Percentiles rank a stretch among this genome's conserved stretches.
Evolutionary conservation across 768 basidiomycete species (phyloP).

Genomic region (Mrakia frigida): DNA sequence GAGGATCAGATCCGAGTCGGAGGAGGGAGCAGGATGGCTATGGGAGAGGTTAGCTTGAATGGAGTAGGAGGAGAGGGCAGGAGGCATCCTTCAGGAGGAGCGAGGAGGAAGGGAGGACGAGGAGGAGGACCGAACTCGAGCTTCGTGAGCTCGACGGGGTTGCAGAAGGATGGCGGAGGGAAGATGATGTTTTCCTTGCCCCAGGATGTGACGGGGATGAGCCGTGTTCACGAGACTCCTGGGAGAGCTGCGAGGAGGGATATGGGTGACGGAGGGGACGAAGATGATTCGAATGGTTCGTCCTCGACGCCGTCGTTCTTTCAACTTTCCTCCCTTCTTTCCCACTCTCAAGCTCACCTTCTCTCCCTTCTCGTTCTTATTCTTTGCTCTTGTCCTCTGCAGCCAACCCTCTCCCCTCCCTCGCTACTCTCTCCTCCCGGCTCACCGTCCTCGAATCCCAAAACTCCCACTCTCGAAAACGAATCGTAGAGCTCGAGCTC

Average conservation of each 20-base stretch:
- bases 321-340: neutral
- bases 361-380: neutral
- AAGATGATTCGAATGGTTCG: conserved; percentile 17
- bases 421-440: conserved; percentile 47
- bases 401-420: conserved; percentile 32
- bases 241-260: conserved; percentile 42
- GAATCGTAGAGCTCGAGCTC: conserved; percentile 79
- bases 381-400: neutral
- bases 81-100: neutral
- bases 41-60: conserved; percentile 4
- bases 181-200: conserved; percentile 24
- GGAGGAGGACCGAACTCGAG: conserved; percentile 4
- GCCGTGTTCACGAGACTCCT: conserved; percentile 69
- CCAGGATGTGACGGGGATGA: conserved; percentile 71
- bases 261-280: conserved; percentile 2
- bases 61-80: neutral
- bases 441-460: conserved; percentile 71
- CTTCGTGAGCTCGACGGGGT: conserved; percentile 1
- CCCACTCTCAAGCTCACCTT: conserved; percentile 6
- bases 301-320: neutral
- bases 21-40: neutral
- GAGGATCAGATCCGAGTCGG: conserved; percentile 25
- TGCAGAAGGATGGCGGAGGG: conserved; percentile 9
- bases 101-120: conserved; percentile 20
- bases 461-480: conserved; percentile 70